A percentile compares a stretch with the other conserved stretches of the same genome.
These are phyloP conservation scores for Termitomyces sp. DNA, from an alignment of 768 basidiomycete genomes.

Conservation along the genomic window DNA sequence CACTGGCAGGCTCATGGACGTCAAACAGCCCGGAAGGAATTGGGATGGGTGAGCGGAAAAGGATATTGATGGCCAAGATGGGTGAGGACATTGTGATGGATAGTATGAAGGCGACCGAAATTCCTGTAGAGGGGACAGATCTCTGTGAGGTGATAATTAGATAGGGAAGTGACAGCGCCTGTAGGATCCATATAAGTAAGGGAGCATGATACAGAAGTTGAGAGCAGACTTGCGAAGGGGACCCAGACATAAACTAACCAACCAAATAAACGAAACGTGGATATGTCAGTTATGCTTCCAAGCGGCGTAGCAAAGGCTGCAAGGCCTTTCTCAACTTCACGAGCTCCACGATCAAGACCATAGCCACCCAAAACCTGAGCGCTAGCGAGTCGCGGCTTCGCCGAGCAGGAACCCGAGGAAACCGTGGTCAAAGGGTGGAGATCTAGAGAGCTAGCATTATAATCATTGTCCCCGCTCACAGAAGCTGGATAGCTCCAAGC, in stretches of 20 bases:
- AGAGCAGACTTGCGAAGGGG: slow-evolving; percentile 50
- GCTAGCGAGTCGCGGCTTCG: slow-evolving; percentile 49
- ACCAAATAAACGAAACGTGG: slow-evolving; percentile 46
- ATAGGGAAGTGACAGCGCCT: slow-evolving; percentile 66
- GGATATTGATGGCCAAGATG: slow-evolving; percentile 54
- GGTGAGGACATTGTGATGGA: slow-evolving; percentile 69
- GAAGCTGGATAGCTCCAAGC: slow-evolving; percentile 67
- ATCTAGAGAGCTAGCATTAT: slow-evolving; percentile 35
- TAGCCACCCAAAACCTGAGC: slow-evolving; percentile 68
- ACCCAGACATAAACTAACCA: slow-evolving; percentile 70
- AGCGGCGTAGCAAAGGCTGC: slow-evolving; percentile 37
- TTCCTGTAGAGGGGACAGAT: slow-evolving; percentile 27
- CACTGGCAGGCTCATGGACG: slow-evolving; percentile 35
- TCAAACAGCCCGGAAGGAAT: slow-evolving; percentile 67
- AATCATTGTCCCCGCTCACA: slow-evolving; percentile 27
- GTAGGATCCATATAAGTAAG: background rate
- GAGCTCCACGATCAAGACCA: slow-evolving; percentile 44
- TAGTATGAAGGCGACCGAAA: slow-evolving; percentile 50
- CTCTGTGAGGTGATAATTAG: slow-evolving; percentile 39
- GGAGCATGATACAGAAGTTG: background rate
- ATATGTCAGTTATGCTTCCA: slow-evolving; percentile 49
- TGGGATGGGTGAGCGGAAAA: slow-evolving; percentile 58
- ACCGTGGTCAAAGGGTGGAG: slow-evolving; percentile 33
- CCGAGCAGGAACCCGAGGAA: slow-evolving; percentile 38
- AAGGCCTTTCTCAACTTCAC: slow-evolving; percentile 51